A percentile compares a stretch with the other conserved stretches of the same genome.
These are phyloP conservation scores for Calocera viscosa DNA, from an alignment of 768 basidiomycete species.

Conservation along the genomic window DNA sequence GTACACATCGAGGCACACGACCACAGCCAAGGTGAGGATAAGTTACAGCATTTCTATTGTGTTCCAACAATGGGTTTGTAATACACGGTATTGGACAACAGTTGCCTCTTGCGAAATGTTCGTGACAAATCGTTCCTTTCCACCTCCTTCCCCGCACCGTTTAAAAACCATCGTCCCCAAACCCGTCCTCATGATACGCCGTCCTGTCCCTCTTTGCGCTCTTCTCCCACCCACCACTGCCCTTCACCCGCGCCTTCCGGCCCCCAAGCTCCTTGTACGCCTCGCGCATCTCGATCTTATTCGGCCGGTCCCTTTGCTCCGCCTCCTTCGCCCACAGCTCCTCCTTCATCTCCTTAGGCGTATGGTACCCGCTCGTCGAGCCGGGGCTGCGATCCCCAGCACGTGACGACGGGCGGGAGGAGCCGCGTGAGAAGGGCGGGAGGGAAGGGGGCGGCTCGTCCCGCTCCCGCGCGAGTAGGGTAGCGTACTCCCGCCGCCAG, in stretches of 20 bases:
- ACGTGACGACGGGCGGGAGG: constrained; percentile 32
- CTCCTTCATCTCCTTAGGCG: constrained; percentile 64
- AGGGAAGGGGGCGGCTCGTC: neutral
- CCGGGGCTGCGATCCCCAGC: constrained; percentile 19
- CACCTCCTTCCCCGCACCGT: neutral
- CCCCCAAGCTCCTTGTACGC: constrained; percentile 86
- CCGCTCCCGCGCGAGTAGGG: constrained; percentile 19
- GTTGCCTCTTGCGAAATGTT: too few relatives aligned
- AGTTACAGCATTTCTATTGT: too few relatives aligned
- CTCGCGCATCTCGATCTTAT: constrained; percentile 76
- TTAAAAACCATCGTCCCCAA: neutral
- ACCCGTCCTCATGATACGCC: neutral
- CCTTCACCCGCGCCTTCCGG: constrained; percentile 62
- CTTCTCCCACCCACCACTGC: constrained; percentile 25
- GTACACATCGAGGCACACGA: too few relatives aligned
- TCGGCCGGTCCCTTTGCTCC: constrained; percentile 40
- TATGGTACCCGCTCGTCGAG: constrained; percentile 48
- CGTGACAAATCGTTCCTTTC: too few relatives aligned
- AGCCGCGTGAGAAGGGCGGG: constrained; percentile 35
- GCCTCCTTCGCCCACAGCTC: constrained; percentile 57
- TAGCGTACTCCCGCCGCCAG: constrained; percentile 44
- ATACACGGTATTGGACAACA: too few relatives aligned
- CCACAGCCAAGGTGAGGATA: too few relatives aligned
- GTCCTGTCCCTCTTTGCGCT: neutral
- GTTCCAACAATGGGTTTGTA: too few relatives aligned